Percentiles rank a stretch among this genome's conserved stretches.
Evolutionary conservation across 2,329 filamentous ascomycete genomes (phyloP).

Genomic region (Fusarium sp.): DNA sequence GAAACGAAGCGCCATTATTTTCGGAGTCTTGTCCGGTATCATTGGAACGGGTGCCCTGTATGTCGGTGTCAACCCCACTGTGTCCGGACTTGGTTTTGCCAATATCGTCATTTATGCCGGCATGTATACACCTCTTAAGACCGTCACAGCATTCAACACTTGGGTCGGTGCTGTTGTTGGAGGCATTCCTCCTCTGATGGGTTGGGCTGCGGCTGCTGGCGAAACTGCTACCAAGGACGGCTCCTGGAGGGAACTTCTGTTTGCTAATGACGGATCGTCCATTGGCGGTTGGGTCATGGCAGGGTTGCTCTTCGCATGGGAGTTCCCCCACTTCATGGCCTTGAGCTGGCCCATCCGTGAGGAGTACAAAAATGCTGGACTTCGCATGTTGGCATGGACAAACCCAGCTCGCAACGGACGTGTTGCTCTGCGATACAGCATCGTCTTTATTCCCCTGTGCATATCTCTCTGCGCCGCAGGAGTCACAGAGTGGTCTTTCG

Average conservation of each 20-base stretch:
- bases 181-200: conserved; percentile 95
- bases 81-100: conserved; percentile 82
- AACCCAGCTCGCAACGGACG: conserved; percentile 88
- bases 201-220: conserved; percentile 94
- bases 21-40: conserved; percentile 79
- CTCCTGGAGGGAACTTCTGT: conserved; percentile 81
- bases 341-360: conserved; percentile 89
- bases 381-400: conserved; percentile 84
- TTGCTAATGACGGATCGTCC: conserved; percentile 70
- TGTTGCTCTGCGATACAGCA: conserved; percentile 87
- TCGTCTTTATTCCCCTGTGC: conserved; percentile 89
- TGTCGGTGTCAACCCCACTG: conserved; percentile 93
- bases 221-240: conserved; percentile 83
- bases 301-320: conserved; percentile 90
- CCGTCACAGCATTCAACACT: conserved; percentile 87
- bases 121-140: conserved; percentile 92
- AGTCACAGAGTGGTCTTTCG: conserved; percentile 88
- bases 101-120: conserved; percentile 94
- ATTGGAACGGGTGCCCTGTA: conserved; percentile 81
- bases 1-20: conserved; percentile 77
- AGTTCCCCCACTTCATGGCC: conserved; percentile 98
- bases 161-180: conserved; percentile 96
- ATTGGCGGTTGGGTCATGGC: conserved; percentile 91
- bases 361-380: conserved; percentile 82
- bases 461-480: conserved; percentile 81